These are phyloP conservation scores for Meripilus lineatus DNA, from an alignment of 1,284 basidiomycete species.

Conservation along the genomic window DNA sequence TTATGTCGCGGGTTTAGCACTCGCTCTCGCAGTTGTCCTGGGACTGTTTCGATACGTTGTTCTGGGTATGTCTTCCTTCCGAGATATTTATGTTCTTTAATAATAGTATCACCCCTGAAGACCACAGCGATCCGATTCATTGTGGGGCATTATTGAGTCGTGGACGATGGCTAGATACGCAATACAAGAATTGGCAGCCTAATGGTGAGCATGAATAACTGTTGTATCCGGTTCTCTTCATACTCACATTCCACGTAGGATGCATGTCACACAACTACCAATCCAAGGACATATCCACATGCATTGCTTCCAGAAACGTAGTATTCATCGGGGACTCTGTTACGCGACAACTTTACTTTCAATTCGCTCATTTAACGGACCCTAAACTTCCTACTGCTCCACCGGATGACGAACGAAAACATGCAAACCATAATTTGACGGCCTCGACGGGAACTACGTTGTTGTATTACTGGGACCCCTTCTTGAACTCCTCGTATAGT, in stretches of 20 bases:
- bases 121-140: slow-evolving; percentile 65
- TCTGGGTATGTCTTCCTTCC: not conserved
- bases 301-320: slow-evolving; percentile 49
- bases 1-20: slow-evolving; percentile 1
- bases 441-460: slow-evolving; percentile 43
- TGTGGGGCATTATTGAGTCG: slow-evolving; percentile 66
- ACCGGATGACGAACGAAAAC: slow-evolving; percentile 57
- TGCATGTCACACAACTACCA: slow-evolving; percentile 72
- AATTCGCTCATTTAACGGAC: slow-evolving; percentile 60
- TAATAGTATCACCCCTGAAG: slow-evolving; percentile 31
- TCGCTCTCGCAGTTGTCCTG: not conserved
- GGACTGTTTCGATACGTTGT: slow-evolving; percentile 1
- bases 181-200: slow-evolving; percentile 76
- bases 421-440: slow-evolving; percentile 51
- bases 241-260: slow-evolving; percentile 37
- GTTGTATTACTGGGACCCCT: slow-evolving; percentile 79
- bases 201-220: slow-evolving; percentile 55
- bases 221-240: not conserved
- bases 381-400: slow-evolving; percentile 48
- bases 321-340: slow-evolving; percentile 87
- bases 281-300: slow-evolving; percentile 45
- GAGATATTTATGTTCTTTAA: not conserved
- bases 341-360: slow-evolving; percentile 76
- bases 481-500: slow-evolving; percentile 65
- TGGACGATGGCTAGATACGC: slow-evolving; percentile 77